phyloP scores from a whole-genome alignment of 192 early-diverging fungal species.

The Allomyces javanicus region DNA sequence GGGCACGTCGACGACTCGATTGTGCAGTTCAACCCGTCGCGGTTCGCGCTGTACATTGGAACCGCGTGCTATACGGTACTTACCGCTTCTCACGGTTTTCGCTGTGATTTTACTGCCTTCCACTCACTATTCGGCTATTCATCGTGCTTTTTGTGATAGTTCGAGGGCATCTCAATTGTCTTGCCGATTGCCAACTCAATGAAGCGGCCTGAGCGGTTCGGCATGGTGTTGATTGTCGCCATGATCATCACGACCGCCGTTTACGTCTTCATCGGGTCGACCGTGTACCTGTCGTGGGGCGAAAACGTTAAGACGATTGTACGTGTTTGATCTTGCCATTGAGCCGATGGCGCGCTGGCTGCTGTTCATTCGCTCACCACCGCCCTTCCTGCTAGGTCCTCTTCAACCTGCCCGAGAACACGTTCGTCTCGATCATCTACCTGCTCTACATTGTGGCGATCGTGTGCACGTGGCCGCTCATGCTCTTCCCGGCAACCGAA shows the following conservation, averaged over 20 bases:
- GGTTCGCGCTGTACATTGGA: slow-evolving; percentile 45
- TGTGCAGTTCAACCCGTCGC: slow-evolving; percentile 31
- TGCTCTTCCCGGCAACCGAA: slow-evolving; percentile 46
- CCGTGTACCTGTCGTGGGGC: slow-evolving; percentile 49
- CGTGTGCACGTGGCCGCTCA: slow-evolving; percentile 50
- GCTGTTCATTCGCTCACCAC: no score
- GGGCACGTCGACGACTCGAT: slow-evolving; percentile 24
- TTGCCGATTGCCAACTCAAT: slow-evolving; percentile 34
- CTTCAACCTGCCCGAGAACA: slow-evolving; percentile 39
- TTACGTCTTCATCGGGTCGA: slow-evolving; percentile 21
- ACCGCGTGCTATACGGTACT: slow-evolving; percentile 13
- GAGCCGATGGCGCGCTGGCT: no score
- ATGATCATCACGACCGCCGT: slow-evolving; percentile 21
- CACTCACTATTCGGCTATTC: no score
- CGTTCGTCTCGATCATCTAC: slow-evolving; percentile 32
- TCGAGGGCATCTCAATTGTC: slow-evolving; percentile 39
- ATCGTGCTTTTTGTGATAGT: slow-evolving; percentile 1
- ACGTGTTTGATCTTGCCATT: no score
- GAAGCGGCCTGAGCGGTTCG: slow-evolving; percentile 30
- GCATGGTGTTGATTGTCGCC: slow-evolving; percentile 19
- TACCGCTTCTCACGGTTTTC: no score
- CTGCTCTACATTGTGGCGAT: slow-evolving; percentile 56
- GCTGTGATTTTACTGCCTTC: no score
- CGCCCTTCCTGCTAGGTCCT: slow-evolving; percentile 15
- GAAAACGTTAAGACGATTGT: slow-evolving; percentile 43